These are phyloP conservation scores for Chloranthus sessilifolius DNA, from an alignment of 164 flowering plant genomes.

Conservation along the genomic window DNA sequence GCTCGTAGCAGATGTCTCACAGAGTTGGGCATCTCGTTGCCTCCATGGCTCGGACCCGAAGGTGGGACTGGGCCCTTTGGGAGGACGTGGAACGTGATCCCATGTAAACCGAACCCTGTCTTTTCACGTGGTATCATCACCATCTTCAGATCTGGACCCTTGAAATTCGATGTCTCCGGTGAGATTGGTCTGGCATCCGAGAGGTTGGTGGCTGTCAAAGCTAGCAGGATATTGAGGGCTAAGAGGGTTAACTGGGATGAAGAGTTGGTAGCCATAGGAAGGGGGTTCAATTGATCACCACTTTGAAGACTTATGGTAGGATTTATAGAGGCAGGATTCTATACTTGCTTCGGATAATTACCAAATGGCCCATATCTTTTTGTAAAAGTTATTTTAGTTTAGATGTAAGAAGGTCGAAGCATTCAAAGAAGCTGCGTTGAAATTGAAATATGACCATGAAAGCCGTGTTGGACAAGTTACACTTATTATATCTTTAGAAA, in stretches of 20 bases:
- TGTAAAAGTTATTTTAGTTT: no score
- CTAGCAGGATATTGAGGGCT: slow-evolving; percentile 3
- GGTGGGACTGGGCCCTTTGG: slow-evolving; percentile 12
- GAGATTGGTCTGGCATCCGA: slow-evolving; percentile 6
- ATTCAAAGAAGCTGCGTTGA: no score
- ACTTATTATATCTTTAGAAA: no score
- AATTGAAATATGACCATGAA: no score
- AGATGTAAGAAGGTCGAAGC: no score
- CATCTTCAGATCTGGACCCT: neutral
- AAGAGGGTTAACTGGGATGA: neutral
- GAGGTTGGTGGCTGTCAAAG: neutral
- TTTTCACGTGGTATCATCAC: neutral
- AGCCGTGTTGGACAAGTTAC: no score
- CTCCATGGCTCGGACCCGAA: slow-evolving; percentile 28
- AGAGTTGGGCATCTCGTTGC: slow-evolving; percentile 10
- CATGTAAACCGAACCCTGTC: neutral
- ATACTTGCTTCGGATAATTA: no score
- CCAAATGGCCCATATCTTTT: no score
- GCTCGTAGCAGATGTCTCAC: slow-evolving; percentile 17
- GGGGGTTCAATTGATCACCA: no score
- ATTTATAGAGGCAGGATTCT: no score
- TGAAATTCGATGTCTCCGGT: neutral
- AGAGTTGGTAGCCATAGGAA: slow-evolving; percentile 6
- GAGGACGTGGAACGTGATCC: slow-evolving; percentile 1
- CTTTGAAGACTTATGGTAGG: no score